Conservation (phyloP, 1,139 yeast genomes). For the Insectozyma bohioensis region DNA sequence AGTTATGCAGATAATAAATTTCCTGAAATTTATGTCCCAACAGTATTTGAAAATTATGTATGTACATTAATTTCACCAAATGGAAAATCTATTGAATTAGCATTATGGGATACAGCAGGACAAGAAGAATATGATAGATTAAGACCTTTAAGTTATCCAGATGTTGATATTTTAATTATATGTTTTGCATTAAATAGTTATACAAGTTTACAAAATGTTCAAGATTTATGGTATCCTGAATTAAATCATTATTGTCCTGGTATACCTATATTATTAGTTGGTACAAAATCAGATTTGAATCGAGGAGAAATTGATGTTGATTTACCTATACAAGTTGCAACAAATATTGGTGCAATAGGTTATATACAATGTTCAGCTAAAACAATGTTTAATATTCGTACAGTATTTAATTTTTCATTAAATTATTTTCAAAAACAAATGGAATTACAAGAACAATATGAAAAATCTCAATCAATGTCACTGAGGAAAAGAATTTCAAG, state of each 20-base stretch:
- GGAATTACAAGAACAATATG: conserved; percentile 40
- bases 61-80: conserved; percentile 60
- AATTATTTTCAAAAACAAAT: conserved; percentile 35
- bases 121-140: conserved; percentile 89
- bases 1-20: conserved; percentile 79
- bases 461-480: conserved; percentile 32
- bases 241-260: conserved; percentile 80
- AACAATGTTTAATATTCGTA: conserved; percentile 60
- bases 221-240: conserved; percentile 86
- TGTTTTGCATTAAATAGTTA: conserved; percentile 73
- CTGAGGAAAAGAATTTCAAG: conserved; percentile 30
- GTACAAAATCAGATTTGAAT: conserved; percentile 71
- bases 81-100: conserved; percentile 59
- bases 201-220: conserved; percentile 68
- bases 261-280: conserved; percentile 73
- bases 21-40: conserved; percentile 82
- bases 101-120: conserved; percentile 93
- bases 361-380: conserved; percentile 82
- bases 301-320: conserved; percentile 41
- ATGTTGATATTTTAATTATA: conserved; percentile 69
- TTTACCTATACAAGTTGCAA: conserved; percentile 56
- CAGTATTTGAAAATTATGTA: conserved; percentile 83
- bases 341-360: conserved; percentile 69
- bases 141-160: conserved; percentile 82
- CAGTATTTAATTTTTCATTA: conserved; percentile 62